Conservation (phyloP, 176 grass and related monocot genomes). For the Juncus effusus region DNA sequence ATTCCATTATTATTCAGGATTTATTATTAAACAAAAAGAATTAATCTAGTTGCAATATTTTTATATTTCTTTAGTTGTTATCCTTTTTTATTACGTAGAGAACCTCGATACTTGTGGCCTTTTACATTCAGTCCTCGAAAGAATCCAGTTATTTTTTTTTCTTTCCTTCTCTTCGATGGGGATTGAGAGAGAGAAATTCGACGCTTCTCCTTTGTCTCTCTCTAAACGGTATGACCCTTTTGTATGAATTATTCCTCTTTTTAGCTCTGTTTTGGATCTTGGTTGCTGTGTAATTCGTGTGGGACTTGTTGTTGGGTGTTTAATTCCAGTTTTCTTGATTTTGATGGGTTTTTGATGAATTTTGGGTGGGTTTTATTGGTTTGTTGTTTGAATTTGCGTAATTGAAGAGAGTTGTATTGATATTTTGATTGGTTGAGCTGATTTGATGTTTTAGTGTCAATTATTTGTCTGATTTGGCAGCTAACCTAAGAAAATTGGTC, state of each 20-base stretch:
- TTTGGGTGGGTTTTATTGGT: not conserved
- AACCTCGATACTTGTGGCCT: slow-evolving; percentile 21
- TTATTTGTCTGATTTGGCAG: not conserved
- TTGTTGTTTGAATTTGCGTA: not conserved
- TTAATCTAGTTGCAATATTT: too few relatives aligned
- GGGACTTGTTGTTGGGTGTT: too few relatives aligned
- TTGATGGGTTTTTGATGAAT: slow-evolving; percentile 2
- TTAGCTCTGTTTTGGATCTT: not conserved
- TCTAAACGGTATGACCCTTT: slow-evolving; percentile 19
- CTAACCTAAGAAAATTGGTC: too few relatives aligned
- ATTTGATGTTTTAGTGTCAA: slow-evolving; percentile 6
- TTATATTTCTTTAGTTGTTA: slow-evolving; percentile 6
- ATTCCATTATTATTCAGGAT: too few relatives aligned
- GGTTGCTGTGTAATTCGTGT: not conserved
- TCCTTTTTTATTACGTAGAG: not conserved
- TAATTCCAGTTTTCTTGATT: not conserved
- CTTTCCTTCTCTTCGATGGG: not conserved
- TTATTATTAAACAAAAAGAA: too few relatives aligned
- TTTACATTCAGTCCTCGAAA: slow-evolving; percentile 19
- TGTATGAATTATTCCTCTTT: not conserved
- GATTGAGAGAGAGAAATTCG: slow-evolving; percentile 20
- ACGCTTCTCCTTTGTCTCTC: slow-evolving; percentile 18
- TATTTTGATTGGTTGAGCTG: slow-evolving; percentile 14
- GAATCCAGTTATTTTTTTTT: not conserved
- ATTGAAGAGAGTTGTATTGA: not conserved